Evolutionary conservation across 2,329 filamentous ascomycete genomes (phyloP).

Genomic region (Basipetospora sp.): DNA sequence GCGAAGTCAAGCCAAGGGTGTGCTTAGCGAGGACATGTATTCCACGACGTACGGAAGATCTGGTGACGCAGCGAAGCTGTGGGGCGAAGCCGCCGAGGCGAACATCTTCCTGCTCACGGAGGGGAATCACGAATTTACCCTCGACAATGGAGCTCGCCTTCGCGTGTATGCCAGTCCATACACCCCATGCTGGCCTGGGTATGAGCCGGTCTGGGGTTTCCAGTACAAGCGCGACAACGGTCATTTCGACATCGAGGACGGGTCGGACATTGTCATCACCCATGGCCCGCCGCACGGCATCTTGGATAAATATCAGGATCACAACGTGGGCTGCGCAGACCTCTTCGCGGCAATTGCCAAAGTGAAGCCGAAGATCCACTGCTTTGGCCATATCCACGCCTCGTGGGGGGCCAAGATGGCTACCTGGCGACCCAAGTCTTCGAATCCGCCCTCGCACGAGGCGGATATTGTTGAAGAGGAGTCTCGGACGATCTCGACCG

Average conservation of each 20-base stretch:
- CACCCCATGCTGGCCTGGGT: conserved; percentile 22
- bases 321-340: conserved; percentile 14
- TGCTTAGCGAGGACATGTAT: background rate
- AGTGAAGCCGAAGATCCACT: conserved; percentile 19
- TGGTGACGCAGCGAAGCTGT: background rate
- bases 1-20: background rate
- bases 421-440: conserved; percentile 24
- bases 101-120: conserved; percentile 26
- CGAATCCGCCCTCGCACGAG: background rate
- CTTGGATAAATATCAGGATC: too few relatives aligned
- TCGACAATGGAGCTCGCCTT: conserved; percentile 26
- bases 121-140: conserved; percentile 23
- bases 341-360: conserved; percentile 17
- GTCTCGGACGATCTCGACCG: conserved; percentile 23
- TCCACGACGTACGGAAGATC: background rate
- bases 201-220: conserved; percentile 25
- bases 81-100: conserved; percentile 8
- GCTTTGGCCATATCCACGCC: conserved; percentile 21
- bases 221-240: conserved; percentile 22
- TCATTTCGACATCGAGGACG: conserved; percentile 12
- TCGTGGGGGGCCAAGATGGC: conserved; percentile 28
- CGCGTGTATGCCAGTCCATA: conserved; percentile 31
- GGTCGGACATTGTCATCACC: conserved; percentile 19
- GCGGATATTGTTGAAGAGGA: conserved; percentile 2
- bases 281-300: conserved; percentile 25